Evolutionary conservation across 2,329 filamentous ascomycete genomes (phyloP), one percentile per base, ranked within the genome.

Genomic region (Calonectria pseudoturangicola): DNA sequence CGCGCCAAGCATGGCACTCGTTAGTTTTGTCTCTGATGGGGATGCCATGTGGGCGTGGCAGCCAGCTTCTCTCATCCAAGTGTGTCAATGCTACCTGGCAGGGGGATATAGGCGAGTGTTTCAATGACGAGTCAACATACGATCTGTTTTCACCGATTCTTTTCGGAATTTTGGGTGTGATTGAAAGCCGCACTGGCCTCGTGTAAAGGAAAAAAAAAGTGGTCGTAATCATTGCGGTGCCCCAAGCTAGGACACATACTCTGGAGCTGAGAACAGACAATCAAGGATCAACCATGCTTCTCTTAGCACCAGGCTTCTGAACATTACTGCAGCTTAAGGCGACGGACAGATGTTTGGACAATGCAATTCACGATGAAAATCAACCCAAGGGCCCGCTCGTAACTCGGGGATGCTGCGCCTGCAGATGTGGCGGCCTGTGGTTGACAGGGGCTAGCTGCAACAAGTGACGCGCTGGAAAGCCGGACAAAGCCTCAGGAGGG

Each of bases 21-120:
- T 68, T 77, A 72, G 78, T 74, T 75, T 66, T 77, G 70, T 77
- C 68, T 69, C 62, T 74, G 75, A 73, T 77, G 76, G 74, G 68
- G 48, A 58, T 45, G 43, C 43, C 70, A 48, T 50, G 66, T 69
- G 65, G 67, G 62, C 39, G 45, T 63, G 62, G 51, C 41, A 66
- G 16, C 62, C 33, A 41, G n/a, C 45, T 47, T 43, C 15, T 50
- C n/a, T 13, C 27, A 12, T 39, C 30, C 36, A 45, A n/a, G 50
- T 16, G 50, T 51, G 36, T 15, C 27, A 66, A 25, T 33, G 28
- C 45, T 51, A 39, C 54, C n/a, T 4, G 30, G 54, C 6, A 58
- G 54, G n/a, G n/a, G n/a, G 54, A 58, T n/a, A 56, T 56, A 58
- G 36, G 36, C 30, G 33, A 39, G 30, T 21, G 18, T 13, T 25